Evolutionary conservation across 23 red algal genomes (phyloP).

Genomic region (Gracilaria domingensis): DNA sequence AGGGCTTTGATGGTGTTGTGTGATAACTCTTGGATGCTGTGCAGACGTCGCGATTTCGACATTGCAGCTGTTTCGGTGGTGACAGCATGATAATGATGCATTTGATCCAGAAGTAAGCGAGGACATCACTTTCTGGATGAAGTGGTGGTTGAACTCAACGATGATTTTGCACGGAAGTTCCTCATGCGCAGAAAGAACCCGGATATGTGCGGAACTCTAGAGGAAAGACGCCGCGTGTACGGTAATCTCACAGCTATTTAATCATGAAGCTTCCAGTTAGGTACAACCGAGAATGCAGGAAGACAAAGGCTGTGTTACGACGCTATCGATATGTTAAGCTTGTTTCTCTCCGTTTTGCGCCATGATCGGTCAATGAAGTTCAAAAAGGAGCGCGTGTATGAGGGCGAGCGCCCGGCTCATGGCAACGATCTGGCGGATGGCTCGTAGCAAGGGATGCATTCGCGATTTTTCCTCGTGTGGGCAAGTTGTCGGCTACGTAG

Average conservation of each 20-base stretch:
- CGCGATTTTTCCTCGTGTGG: constrained; percentile 91
- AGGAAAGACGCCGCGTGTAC: constrained; percentile 90
- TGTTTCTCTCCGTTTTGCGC: constrained; percentile 85
- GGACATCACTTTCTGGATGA: constrained; percentile 97
- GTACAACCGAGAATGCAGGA: constrained; percentile 99
- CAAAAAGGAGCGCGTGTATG: constrained; percentile 81
- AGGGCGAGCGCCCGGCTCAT: constrained; percentile 92
- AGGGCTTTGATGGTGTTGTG: constrained; percentile 84
- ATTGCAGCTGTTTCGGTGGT: constrained; percentile 86
- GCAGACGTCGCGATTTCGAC: constrained; percentile 92
- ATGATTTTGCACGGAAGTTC: constrained; percentile 99
- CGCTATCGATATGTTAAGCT: constrained; percentile 88
- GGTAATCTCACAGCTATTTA: constrained; percentile 81
- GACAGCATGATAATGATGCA: constrained; percentile 95
- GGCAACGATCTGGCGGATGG: constrained; percentile 99
- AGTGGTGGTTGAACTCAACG: constrained; percentile 89
- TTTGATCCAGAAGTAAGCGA: constrained; percentile 88
- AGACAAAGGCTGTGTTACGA: constrained; percentile 98
- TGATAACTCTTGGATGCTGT: constrained; percentile 95
- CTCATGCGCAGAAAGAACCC: constrained; percentile 99
- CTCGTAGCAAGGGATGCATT: constrained; percentile 94
- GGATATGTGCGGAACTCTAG: constrained; percentile 94
- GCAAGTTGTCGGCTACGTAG: constrained; percentile 86
- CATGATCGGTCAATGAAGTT: constrained; percentile 92
- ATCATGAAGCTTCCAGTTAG: constrained; percentile 97